Evolutionary conservation across 1,139 yeast species (phyloP), one percentile per base, ranked within the genome.

Genomic region (Casaregolazyma lundiana): DNA sequence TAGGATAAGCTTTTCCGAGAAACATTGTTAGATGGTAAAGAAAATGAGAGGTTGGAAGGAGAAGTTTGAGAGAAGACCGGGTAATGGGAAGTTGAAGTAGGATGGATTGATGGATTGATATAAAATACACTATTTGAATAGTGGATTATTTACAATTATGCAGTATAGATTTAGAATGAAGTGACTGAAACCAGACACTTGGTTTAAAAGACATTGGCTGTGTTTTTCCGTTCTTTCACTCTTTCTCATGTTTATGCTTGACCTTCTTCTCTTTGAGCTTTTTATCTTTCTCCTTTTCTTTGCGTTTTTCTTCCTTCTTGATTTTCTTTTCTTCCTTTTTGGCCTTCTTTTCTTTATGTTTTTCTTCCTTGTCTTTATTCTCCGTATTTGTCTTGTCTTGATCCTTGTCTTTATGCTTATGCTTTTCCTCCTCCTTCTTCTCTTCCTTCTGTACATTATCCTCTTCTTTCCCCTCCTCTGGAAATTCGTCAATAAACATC

Each of bases 1-100:
- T 72, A 50, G 76, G 69, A 63, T 70, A 75, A 47, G 55, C 45
- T 42, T 42, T 42, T 35, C 45, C 45, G 38, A 42, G 37, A 26
- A 42, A 42, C 45, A 42, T 42, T 36, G 41, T 30, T 38, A 18
- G 29, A 18, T 32, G 37, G 36, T 8, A n/a, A 21, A 26, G 32
- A 26, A 26, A 26, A 26, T 26, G 32, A 9, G 35, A 5, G 7
- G 32, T 40, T 17, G 22, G 11, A 19, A 21, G 43, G 43, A 30
- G 41, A 38, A 38, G 34, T 30, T 18, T 13, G 19, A 18, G 38
- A 35, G 38, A n/a, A 20, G 7, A 29, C 13, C 17, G 26, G 26
- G 24, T 19, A 35, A 18, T 16, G 8, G 3, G 38, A 11, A 11
- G 29, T 4, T 6, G 21, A 15, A 16, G 20, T n/a, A 15, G 9